A percentile compares a stretch with the other conserved stretches of the same genome.
phyloP scores from a whole-genome alignment of 805 yeast genomes.

The Danielia reshetovae region DNA sequence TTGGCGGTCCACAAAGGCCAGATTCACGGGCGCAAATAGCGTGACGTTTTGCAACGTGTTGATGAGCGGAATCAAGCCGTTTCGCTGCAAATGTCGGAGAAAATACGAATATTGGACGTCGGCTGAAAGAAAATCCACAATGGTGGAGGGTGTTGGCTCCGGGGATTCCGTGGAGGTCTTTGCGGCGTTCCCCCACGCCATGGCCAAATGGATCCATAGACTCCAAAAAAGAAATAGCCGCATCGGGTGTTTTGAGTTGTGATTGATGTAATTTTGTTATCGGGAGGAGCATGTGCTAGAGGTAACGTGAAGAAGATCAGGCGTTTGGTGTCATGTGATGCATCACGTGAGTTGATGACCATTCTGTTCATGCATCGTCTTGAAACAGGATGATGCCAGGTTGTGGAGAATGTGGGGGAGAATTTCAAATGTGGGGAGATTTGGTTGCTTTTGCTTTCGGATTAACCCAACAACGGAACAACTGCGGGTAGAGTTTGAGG shows the following conservation, averaged over 20 bases:
- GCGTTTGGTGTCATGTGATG: neutral
- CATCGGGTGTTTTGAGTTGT: too few species aligned
- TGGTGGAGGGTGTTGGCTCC: conserved; percentile 33
- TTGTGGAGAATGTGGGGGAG: too few species aligned
- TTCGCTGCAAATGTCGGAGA: conserved; percentile 55
- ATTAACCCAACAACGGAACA: too few species aligned
- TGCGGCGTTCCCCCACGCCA: neutral
- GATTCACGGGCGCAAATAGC: conserved; percentile 75
- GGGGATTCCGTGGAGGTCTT: neutral
- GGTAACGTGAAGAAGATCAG: too few species aligned
- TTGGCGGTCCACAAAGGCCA: conserved; percentile 51
- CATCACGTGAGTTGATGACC: neutral
- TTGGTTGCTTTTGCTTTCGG: too few species aligned
- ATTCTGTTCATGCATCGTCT: too few species aligned
- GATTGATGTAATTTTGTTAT: too few species aligned
- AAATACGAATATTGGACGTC: conserved; percentile 66
- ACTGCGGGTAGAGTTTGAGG: too few species aligned
- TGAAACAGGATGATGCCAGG: too few species aligned
- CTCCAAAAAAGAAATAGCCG: too few species aligned
- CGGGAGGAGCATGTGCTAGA: too few species aligned
- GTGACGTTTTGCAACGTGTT: conserved; percentile 63
- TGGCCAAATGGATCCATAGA: neutral
- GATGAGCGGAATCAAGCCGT: conserved; percentile 58
- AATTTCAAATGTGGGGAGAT: too few species aligned
- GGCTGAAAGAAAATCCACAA: conserved; percentile 66